phyloP scores from a whole-genome alignment of 108 stramenopile species.

The Cylindrotheca fusiformis region DNA sequence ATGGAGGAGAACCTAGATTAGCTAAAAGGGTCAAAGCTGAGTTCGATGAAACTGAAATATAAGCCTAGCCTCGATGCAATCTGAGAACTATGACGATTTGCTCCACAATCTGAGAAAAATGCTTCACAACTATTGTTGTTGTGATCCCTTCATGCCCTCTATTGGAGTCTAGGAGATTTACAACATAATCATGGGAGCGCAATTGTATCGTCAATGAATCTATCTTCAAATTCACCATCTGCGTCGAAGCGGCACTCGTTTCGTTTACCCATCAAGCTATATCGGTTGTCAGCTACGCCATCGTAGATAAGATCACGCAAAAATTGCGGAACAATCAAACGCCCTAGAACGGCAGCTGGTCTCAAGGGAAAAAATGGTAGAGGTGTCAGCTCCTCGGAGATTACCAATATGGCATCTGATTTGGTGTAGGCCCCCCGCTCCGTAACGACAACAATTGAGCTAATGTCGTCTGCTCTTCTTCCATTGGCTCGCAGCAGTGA shows the following conservation, averaged over 20 bases:
- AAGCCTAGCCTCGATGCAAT: too few relatives aligned
- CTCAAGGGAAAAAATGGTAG: constrained; percentile 41
- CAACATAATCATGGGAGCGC: too few relatives aligned
- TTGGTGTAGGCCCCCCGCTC: constrained; percentile 52
- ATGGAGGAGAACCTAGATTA: too few relatives aligned
- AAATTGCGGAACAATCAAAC: constrained; percentile 48
- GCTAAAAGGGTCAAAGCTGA: too few relatives aligned
- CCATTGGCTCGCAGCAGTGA: constrained; percentile 55
- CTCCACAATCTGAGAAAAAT: too few relatives aligned
- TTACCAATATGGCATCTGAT: constrained; percentile 66
- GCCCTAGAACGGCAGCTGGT: constrained; percentile 39
- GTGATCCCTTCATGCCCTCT: too few relatives aligned
- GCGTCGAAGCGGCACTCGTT: constrained; percentile 55
- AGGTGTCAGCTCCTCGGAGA: constrained; percentile 59
- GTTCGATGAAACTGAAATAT: too few relatives aligned
- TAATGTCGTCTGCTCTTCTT: constrained; percentile 68
- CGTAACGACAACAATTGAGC: constrained; percentile 73
- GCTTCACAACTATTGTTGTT: too few relatives aligned
- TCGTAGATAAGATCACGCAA: constrained; percentile 77
- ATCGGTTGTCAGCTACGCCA: constrained; percentile 77
- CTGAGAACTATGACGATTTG: too few relatives aligned
- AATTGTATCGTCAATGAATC: constrained; percentile 69
- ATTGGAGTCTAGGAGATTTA: too few relatives aligned
- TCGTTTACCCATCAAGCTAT: constrained; percentile 62
- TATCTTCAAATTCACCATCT: constrained; percentile 57